Evolutionary conservation across 108 stramenopile species (phyloP), one percentile per base, ranked within the genome.

Genomic region (Nitzschia putrida): DNA sequence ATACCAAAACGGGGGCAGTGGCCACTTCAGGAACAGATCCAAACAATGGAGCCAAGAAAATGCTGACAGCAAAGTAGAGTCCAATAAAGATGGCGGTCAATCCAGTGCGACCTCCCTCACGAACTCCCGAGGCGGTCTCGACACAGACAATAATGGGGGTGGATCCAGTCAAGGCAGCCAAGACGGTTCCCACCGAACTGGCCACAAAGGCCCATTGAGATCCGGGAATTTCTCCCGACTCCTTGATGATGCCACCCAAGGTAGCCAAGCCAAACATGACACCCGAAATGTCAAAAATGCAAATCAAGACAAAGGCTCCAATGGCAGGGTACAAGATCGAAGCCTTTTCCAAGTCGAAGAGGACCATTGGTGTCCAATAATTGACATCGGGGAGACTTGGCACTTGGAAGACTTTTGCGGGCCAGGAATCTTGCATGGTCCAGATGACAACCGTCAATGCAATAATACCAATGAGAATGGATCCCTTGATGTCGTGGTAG

Each of bases 31-130:
- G 87, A 44, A 88, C 78, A 6, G 53, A 7, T 11, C 76, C 77
- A 45, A 88, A 76, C 14, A 84, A 44, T 7, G 87, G 87, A 21
- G 80, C 78, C 64, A 88, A 78, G 55, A 85, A 83, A 3, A 88
- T 44, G 21, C 73, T 65, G 2, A 69, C 13, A 3, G 77, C 42
- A 61, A 88, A 88, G 57, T 78, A 76, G 18, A 79, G 22, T 8
- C 81, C 83, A 5, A 84, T 71, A 7, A 84, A 39, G 66, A 83
- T 64, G 0, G 84, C 79, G n/a, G 85, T 79, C 38, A 88, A 66
- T 6, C 88, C 88, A 8, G 85, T 85, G 23, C 81, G 75, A 50
- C 83, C 83, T n/a, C 87, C 87, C 57, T 75, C 88, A 22, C 77
- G 68, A 0, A 88, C 80, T n/a, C 88, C 88, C 2, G 81, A 68